phyloP scores from a whole-genome alignment of 192 early-diverging fungal species.

The Umbelopsis isabellina region DNA sequence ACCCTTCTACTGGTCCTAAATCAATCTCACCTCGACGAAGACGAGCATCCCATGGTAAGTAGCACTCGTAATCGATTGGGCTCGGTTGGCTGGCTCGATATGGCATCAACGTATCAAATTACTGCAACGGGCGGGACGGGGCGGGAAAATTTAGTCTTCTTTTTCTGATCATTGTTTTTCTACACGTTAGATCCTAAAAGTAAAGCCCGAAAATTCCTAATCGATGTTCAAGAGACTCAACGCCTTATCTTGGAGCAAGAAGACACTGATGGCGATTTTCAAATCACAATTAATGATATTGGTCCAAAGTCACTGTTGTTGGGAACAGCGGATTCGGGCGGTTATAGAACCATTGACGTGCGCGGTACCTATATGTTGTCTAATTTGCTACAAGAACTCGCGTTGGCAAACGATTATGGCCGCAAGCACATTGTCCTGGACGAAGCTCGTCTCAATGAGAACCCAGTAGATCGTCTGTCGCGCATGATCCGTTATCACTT shows the following conservation, averaged over 20 bases:
- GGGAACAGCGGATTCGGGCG: conserved; percentile 83
- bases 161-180: neutral
- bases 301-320: conserved; percentile 90
- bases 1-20: neutral
- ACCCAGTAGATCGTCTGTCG: conserved; percentile 87
- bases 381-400: conserved; percentile 93
- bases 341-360: conserved; percentile 87
- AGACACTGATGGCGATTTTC: conserved; percentile 93
- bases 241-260: conserved; percentile 85
- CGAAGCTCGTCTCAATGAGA: conserved; percentile 88
- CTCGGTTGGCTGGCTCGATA: conserved; percentile 5
- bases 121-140: neutral
- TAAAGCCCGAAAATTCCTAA: conserved; percentile 75
- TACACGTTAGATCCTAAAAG: conserved; percentile 55
- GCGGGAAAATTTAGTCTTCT: neutral
- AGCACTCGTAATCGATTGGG: neutral
- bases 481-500: conserved; percentile 91
- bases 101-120: neutral
- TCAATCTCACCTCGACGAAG: conserved; percentile 27
- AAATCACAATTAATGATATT: conserved; percentile 91
- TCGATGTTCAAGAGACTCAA: conserved; percentile 85
- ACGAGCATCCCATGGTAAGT: conserved; percentile 46
- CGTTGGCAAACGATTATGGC: conserved; percentile 85
- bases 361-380: conserved; percentile 94
- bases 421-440: conserved; percentile 85